Evolutionary conservation across 352 stramenopile species (phyloP).

Genomic region (Globisporangium acanthophoron): DNA sequence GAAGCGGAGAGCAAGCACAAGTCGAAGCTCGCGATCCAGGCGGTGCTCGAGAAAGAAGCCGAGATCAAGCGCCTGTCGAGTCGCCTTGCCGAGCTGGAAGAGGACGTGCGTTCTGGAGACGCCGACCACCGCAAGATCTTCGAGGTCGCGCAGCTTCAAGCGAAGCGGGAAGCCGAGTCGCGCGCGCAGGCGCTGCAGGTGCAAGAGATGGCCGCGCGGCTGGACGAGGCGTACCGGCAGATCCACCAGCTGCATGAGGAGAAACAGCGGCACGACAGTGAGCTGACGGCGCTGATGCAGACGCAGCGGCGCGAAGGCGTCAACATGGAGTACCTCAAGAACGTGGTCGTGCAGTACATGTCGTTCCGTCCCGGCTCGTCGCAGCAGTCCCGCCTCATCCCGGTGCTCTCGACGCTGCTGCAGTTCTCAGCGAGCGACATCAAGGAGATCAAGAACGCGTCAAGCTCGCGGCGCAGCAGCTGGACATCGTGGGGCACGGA

Average conservation of each 20-base stretch:
- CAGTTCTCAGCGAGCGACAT: conserved; percentile 77
- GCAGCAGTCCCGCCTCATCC: conserved; percentile 68
- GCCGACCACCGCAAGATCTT: conserved; percentile 86
- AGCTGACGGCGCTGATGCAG: conserved; percentile 72
- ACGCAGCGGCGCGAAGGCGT: conserved; percentile 79
- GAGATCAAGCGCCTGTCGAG: conserved; percentile 54
- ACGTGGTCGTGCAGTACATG: conserved; percentile 90
- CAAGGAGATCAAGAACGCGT: conserved; percentile 67
- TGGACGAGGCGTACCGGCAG: conserved; percentile 38
- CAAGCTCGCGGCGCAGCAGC: conserved; percentile 45
- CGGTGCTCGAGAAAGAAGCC: conserved; percentile 73
- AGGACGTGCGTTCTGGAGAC: conserved; percentile 80
- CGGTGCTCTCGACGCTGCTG: conserved; percentile 80
- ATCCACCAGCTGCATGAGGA: conserved; percentile 53
- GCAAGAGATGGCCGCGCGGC: conserved; percentile 37
- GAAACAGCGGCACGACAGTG: conserved; percentile 54
- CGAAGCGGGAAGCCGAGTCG: conserved; percentile 67
- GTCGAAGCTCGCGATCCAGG: conserved; percentile 79
- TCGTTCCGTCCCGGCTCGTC: conserved; percentile 79
- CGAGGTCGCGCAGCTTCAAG: conserved; percentile 81
- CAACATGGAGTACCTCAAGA: conserved; percentile 91
- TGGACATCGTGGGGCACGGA: conserved; percentile 65
- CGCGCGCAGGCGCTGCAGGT: conserved; percentile 50
- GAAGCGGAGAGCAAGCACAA: conserved; percentile 81
- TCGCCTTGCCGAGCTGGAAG: conserved; percentile 64